Percentiles rank a stretch among this genome's conserved stretches.
Conservation (phyloP, 257 asterid species). For the Rhazya stricta region DNA sequence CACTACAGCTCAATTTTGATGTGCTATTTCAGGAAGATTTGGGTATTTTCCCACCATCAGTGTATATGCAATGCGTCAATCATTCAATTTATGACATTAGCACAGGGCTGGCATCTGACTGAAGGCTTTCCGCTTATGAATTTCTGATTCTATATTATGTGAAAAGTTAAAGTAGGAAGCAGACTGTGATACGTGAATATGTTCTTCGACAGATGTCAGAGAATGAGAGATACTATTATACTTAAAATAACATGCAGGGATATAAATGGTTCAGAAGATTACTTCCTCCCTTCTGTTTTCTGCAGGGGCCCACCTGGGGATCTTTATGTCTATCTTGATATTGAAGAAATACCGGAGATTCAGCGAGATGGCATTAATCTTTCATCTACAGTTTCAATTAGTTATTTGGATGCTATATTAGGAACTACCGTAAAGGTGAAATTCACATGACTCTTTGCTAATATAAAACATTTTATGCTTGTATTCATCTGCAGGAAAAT, state of each 20-base stretch:
- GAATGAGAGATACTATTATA: background rate
- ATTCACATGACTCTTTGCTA: background rate
- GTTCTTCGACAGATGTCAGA: background rate
- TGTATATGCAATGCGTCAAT: background rate
- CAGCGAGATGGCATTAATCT: constrained; percentile 98
- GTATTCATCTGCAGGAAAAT: background rate
- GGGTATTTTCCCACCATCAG: background rate
- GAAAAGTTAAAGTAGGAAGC: background rate
- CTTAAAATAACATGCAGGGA: background rate
- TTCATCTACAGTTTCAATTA: constrained; percentile 60
- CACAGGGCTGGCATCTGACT: background rate
- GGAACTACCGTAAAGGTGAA: constrained; percentile 71
- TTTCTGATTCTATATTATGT: background rate
- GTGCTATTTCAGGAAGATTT: background rate
- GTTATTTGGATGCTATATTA: constrained; percentile 90
- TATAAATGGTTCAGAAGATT: background rate
- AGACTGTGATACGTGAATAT: background rate
- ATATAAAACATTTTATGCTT: background rate
- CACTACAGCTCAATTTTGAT: constrained; percentile 4
- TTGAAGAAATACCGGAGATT: constrained; percentile 85
- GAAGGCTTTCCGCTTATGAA: background rate
- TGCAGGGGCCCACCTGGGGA: constrained; percentile 87
- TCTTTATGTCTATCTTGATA: constrained; percentile 92
- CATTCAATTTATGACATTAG: background rate
- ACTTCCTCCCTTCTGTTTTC: constrained; percentile 15